Evolutionary conservation across 495 filamentous ascomycete species (phyloP).

Genomic region (Staphylotrichum tortipilum): DNA sequence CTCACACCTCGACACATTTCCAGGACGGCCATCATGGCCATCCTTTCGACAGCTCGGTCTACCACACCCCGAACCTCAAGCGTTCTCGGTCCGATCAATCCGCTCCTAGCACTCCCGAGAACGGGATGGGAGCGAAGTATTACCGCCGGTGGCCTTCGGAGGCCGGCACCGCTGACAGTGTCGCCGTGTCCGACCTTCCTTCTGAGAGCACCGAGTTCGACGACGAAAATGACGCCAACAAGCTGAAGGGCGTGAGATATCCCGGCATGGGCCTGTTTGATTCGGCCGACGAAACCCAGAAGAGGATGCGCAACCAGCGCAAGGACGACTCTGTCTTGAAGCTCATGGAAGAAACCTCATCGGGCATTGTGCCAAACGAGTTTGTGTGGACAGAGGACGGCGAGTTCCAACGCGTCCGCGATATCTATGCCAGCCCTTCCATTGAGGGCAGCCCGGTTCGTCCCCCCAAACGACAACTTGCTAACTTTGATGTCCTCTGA

Average conservation of each 20-base stretch:
- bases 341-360: conserved; percentile 61
- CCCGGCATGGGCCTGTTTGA: conserved; percentile 88
- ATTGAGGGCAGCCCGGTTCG: conserved; percentile 39
- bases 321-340: conserved; percentile 65
- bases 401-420: conserved; percentile 42
- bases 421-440: conserved; percentile 44
- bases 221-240: conserved; percentile 30
- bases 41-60: conserved; percentile 13
- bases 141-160: conserved; percentile 26
- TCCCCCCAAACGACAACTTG: background rate
- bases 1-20: conserved; percentile 2
- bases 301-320: conserved; percentile 76
- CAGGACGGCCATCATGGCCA: conserved; percentile 14
- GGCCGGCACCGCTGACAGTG: conserved; percentile 22
- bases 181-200: conserved; percentile 20
- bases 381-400: conserved; percentile 54
- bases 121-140: conserved; percentile 3
- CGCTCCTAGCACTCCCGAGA: conserved; percentile 13
- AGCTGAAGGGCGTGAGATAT: conserved; percentile 69
- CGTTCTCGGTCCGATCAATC: conserved; percentile 12
- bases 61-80: conserved; percentile 16
- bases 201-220: conserved; percentile 24
- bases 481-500: background rate
- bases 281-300: conserved; percentile 67
- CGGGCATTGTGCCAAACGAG: conserved; percentile 60